These are phyloP conservation scores for Adansonia digitata DNA, from an alignment of 345 rosid genomes.

Conservation along the genomic window DNA sequence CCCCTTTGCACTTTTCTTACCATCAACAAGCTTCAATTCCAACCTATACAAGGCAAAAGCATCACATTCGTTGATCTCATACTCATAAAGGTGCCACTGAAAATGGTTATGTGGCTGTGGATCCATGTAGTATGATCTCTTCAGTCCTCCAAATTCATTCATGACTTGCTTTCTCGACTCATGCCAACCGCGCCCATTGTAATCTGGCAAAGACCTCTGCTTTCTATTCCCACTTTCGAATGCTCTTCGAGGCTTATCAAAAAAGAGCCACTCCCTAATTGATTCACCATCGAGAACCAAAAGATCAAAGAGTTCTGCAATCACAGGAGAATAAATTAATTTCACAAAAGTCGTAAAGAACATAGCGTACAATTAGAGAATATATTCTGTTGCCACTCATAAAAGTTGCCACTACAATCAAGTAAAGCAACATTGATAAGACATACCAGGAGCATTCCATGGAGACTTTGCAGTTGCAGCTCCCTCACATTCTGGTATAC, in stretches of 20 bases:
- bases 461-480: conserved; percentile 99
- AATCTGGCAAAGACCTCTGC: conserved; percentile 97
- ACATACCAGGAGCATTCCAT: conserved; percentile 97
- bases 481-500: conserved; percentile 97
- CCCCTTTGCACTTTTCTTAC: conserved; percentile 79
- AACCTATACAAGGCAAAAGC: conserved; percentile 92
- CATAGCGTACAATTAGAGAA: background rate
- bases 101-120: conserved; percentile 88
- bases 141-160: conserved; percentile 88
- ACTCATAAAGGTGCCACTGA: conserved; percentile 98
- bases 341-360: conserved; percentile 13
- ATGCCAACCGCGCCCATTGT: conserved; percentile 98
- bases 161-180: conserved; percentile 98
- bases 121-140: conserved; percentile 99
- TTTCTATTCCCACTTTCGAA: conserved; percentile 98
- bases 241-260: conserved; percentile 97
- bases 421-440: conserved; percentile 11
- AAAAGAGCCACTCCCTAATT: conserved; percentile 97
- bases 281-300: conserved; percentile 81
- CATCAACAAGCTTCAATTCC: conserved; percentile 90
- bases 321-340: conserved; percentile 16
- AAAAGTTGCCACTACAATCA: background rate
- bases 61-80: conserved; percentile 87
- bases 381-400: conserved; percentile 4
- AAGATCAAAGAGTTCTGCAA: conserved; percentile 95